Evolutionary conservation across 495 filamentous ascomycete genomes (phyloP).

Genomic region (Trichoderma virens): DNA sequence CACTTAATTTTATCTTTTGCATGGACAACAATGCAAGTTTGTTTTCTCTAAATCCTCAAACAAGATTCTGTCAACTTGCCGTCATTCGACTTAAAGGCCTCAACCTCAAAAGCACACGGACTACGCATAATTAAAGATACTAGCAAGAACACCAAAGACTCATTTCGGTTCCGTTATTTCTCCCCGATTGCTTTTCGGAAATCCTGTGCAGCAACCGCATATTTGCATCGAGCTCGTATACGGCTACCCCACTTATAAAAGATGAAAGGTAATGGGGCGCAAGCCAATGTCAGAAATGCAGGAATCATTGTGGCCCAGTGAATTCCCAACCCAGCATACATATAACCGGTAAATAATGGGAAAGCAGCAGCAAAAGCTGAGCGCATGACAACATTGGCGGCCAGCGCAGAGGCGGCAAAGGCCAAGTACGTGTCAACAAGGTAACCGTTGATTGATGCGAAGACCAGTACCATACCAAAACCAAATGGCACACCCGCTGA

Average conservation of each 20-base stretch:
- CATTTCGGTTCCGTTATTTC: too few relatives aligned
- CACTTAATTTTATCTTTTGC: too few relatives aligned
- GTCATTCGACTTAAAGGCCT: too few relatives aligned
- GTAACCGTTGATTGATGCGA: constrained; percentile 62
- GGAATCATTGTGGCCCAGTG: constrained; percentile 53
- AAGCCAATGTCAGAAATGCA: constrained; percentile 45
- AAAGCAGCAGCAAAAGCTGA: constrained; percentile 57
- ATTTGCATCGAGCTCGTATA: constrained; percentile 53
- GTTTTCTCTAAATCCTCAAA: too few relatives aligned
- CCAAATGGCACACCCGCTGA: constrained; percentile 50
- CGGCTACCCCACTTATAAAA: constrained; percentile 52
- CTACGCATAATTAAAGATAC: too few relatives aligned
- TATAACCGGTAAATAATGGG: constrained; percentile 47
- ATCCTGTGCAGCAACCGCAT: constrained; percentile 18
- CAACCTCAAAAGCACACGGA: too few relatives aligned
- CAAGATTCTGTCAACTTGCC: too few relatives aligned
- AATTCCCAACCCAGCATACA: constrained; percentile 51
- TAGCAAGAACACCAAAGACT: too few relatives aligned
- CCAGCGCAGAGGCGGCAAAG: constrained; percentile 55
- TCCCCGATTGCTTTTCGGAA: too few relatives aligned
- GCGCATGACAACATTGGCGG: constrained; percentile 52
- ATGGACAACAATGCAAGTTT: too few relatives aligned
- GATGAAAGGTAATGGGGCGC: constrained; percentile 57
- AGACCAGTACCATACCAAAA: constrained; percentile 61
- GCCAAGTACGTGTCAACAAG: constrained; percentile 57